Evolutionary conservation across 2,329 filamentous ascomycete genomes (phyloP), one percentile per base, ranked within the genome.

Genomic region (Curvularia sp.): DNA sequence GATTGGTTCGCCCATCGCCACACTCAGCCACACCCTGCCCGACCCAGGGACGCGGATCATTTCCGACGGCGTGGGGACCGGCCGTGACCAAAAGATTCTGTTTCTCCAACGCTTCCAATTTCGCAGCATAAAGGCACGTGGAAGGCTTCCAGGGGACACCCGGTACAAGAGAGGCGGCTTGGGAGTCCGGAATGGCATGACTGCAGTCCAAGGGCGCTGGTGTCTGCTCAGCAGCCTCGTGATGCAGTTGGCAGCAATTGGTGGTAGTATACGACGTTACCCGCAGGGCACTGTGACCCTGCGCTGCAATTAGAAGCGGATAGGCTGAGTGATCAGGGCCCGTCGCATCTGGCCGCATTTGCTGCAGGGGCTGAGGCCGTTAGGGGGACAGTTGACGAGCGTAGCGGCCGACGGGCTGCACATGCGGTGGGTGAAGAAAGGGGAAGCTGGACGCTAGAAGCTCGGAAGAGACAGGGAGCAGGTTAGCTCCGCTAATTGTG

Each of bases 101-200:
- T 64, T 27, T 9, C 32, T 65, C 60, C 66, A 65, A 63, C 60
- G 60, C 65, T 59, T 52, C 59, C 64, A 64, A 70, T 71, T 68
- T 69, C 67, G 60, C 55, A 55, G 47, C 48, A 47, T 47, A 61
- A 61, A 64, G 70, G 72, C 73, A 72, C 73, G 72, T 73, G 72
- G 71, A n/a, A 63, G 54, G n/a, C 51, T 15, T n/a, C 38, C 49
- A 32, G 50, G 49, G 50, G 27, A 21, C 21, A 57, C 52, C 15
- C 48, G 52, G 52, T 47, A 55, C 59, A 65, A 66, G 62, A 66
- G 62, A 15, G 10, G 15, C 21, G 41, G 21, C 39, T 25, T 23
- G 10, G 10, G 15, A 32, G 9, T 28, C 8, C 21, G 23, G 15
- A n/a, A 25, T 23, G 18, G n/a, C 25, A 18, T 19, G 42, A 12